phyloP scores from a whole-genome alignment of 257 asterid genomes.

The Solanum pinnatisectum region DNA sequence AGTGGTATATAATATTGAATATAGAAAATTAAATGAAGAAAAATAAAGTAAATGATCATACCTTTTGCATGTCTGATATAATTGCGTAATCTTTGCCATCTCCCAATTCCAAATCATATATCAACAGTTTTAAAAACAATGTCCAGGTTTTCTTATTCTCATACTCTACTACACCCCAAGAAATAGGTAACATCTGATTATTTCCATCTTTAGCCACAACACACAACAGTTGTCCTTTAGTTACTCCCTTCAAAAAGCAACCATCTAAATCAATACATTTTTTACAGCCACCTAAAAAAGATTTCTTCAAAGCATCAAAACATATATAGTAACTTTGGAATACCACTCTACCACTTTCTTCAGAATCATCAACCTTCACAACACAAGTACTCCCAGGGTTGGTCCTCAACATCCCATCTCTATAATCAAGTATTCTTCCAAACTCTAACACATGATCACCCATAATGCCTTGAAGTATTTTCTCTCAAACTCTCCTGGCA shows the following conservation, averaged over 20 bases:
- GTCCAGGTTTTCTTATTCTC: not conserved
- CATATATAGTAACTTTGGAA: too few species aligned
- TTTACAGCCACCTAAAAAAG: not conserved
- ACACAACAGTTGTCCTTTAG: not conserved
- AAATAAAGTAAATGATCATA: not conserved
- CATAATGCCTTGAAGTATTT: not conserved
- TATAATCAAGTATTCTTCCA: not conserved
- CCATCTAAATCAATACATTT: not conserved
- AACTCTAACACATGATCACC: not conserved
- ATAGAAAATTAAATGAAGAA: not conserved
- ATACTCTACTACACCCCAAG: not conserved
- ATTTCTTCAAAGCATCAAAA: not conserved
- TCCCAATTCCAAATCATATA: too few species aligned
- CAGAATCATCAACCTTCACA: not conserved
- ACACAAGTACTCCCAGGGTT: not conserved
- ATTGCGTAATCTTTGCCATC: too few species aligned
- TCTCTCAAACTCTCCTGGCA: not conserved
- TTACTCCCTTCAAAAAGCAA: not conserved
- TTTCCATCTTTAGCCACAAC: not conserved
- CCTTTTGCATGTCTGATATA: too few species aligned
- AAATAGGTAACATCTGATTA: not conserved
- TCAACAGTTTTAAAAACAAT: not conserved
- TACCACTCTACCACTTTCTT: not conserved
- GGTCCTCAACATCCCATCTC: not conserved
- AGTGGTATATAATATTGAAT: not conserved